phyloP scores from a whole-genome alignment of 2,329 filamentous ascomycete genomes.

The Malbranchea zuffiana region DNA sequence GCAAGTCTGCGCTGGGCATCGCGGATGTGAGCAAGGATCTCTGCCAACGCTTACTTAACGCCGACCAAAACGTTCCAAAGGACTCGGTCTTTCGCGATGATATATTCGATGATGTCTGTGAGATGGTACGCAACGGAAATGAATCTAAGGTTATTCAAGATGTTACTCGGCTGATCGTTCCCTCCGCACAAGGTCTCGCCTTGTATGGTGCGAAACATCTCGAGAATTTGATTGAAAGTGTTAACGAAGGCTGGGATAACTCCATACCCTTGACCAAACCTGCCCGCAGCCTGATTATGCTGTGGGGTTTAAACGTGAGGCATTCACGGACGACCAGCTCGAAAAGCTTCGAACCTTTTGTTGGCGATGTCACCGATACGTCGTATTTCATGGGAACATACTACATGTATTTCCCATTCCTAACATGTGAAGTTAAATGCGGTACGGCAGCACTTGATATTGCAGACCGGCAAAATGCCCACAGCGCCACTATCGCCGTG shows the following conservation, averaged over 20 bases:
- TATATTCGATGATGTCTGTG: constrained; percentile 24
- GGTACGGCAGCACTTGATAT: constrained; percentile 23
- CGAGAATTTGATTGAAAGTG: constrained; percentile 29
- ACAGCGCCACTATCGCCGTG: constrained; percentile 26
- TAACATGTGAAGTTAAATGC: constrained; percentile 41
- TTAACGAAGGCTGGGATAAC: constrained; percentile 36
- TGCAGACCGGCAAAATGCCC: constrained; percentile 23
- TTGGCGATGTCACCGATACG: constrained; percentile 20
- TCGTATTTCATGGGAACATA: constrained; percentile 37
- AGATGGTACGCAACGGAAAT: constrained; percentile 24
- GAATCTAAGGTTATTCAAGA: constrained; percentile 28
- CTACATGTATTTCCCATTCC: constrained; percentile 41
- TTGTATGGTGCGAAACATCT: constrained; percentile 23
- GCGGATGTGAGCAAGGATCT: constrained; percentile 24
- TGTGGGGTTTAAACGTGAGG: constrained; percentile 31
- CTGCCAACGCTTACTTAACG: constrained; percentile 24
- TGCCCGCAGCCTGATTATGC: constrained; percentile 38
- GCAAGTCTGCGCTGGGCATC: constrained; percentile 23
- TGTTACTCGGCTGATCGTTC: constrained; percentile 28
- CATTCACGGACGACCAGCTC: constrained; percentile 37
- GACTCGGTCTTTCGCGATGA: constrained; percentile 28
- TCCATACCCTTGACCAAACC: constrained; percentile 28
- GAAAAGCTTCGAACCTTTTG: constrained; percentile 31
- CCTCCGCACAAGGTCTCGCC: constrained; percentile 27
- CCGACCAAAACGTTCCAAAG: constrained; percentile 23